phyloP scores from a whole-genome alignment of 306 rosid genomes.

The Dryas octopetala region DNA sequence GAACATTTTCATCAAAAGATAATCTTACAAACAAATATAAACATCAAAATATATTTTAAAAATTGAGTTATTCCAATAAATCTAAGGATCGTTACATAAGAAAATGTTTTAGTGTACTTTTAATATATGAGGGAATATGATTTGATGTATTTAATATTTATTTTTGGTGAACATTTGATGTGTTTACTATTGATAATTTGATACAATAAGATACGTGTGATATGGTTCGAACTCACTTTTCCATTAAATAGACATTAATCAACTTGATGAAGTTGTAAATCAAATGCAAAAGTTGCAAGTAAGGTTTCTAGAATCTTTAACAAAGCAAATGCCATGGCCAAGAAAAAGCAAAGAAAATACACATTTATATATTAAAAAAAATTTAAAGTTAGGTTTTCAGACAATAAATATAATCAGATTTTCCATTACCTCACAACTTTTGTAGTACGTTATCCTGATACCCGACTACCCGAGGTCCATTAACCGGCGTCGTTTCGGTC shows the following conservation, averaged over 20 bases:
- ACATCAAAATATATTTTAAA: too few species aligned
- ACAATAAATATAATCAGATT: too few species aligned
- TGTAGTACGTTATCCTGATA: not conserved
- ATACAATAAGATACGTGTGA: not conserved
- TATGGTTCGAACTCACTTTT: not conserved
- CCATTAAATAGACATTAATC: not conserved
- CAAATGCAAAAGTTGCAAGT: slow-evolving; percentile 21
- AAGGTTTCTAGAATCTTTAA: not conserved
- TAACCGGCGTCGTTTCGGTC: not conserved
- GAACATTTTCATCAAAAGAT: too few species aligned
- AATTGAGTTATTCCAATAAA: too few species aligned
- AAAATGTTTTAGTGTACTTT: too few species aligned
- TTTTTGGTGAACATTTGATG: not conserved
- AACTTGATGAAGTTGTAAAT: not conserved
- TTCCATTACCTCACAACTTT: slow-evolving; percentile 6
- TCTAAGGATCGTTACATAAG: too few species aligned
- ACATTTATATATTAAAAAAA: not conserved
- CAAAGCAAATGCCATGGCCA: not conserved
- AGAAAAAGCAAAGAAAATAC: not conserved
- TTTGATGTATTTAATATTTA: not conserved
- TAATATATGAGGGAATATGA: not conserved
- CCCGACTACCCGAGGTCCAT: not conserved
- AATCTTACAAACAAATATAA: too few species aligned
- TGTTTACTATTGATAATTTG: not conserved
- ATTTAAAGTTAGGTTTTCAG: not conserved